Evolutionary conservation across 805 yeast genomes (phyloP).

Genomic region (Cyberlindnera misumaiensis): DNA sequence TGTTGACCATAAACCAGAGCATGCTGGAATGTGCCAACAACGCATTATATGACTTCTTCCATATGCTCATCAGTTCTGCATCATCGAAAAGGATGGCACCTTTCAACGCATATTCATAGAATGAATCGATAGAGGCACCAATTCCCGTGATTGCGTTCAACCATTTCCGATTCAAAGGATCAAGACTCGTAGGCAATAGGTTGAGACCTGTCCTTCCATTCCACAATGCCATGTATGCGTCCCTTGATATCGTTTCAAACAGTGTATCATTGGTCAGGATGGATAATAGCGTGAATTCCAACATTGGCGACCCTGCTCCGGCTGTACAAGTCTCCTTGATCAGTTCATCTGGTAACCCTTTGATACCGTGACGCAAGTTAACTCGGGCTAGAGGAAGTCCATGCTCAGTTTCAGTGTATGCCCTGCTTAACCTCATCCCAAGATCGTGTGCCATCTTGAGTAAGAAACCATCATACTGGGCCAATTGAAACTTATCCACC

Average conservation of each 20-base stretch:
- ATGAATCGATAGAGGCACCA: slow-evolving; percentile 90
- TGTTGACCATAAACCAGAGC: slow-evolving; percentile 50
- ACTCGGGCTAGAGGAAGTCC: slow-evolving; percentile 78
- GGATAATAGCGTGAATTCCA: slow-evolving; percentile 75
- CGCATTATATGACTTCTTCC: slow-evolving; percentile 55
- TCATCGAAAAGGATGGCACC: slow-evolving; percentile 68
- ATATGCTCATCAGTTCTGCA: slow-evolving; percentile 41
- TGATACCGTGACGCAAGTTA: slow-evolving; percentile 51
- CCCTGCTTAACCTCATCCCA: slow-evolving; percentile 63
- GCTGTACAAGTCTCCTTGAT: slow-evolving; percentile 74
- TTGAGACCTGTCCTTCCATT: slow-evolving; percentile 50
- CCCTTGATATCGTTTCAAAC: slow-evolving; percentile 55
- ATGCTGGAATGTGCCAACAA: slow-evolving; percentile 44
- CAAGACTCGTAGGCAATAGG: slow-evolving; percentile 72
- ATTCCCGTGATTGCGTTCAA: slow-evolving; percentile 61
- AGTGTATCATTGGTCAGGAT: slow-evolving; percentile 65
- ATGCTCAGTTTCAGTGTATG: slow-evolving; percentile 52
- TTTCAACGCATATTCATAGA: slow-evolving; percentile 82
- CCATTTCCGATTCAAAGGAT: slow-evolving; percentile 51
- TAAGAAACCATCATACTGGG: slow-evolving; percentile 64
- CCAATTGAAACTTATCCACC: slow-evolving; percentile 25
- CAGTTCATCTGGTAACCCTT: slow-evolving; percentile 34
- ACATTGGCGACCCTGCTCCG: slow-evolving; percentile 77
- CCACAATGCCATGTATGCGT: slow-evolving; percentile 71
- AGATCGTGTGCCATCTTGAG: slow-evolving; percentile 65